Evolutionary conservation across 1,139 yeast genomes (phyloP).

Genomic region (Kluyveromyces sp.): DNA sequence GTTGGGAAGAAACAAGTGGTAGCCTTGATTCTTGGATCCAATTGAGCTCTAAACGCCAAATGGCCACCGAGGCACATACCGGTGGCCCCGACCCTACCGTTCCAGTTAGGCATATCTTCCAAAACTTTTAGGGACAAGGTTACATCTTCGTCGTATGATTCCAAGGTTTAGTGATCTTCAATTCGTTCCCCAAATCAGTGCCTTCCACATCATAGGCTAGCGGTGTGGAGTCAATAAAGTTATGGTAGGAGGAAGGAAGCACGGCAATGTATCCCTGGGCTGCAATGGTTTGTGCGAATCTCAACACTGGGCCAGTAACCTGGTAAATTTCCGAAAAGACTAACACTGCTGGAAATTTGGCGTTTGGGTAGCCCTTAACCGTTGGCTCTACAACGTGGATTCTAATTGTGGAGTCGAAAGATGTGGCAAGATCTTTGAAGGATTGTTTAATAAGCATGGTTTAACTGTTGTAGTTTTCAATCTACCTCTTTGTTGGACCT

Average conservation of each 20-base stretch:
- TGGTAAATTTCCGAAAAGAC: constrained; percentile 79
- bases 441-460: constrained; percentile 63
- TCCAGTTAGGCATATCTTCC: constrained; percentile 50
- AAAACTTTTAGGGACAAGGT: constrained; percentile 57
- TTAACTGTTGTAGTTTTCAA: neutral
- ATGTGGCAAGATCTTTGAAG: constrained; percentile 56
- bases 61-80: constrained; percentile 90
- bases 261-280: constrained; percentile 74
- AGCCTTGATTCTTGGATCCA: constrained; percentile 59
- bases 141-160: constrained; percentile 72
- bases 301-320: constrained; percentile 63
- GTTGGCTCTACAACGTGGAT: constrained; percentile 61
- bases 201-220: constrained; percentile 66
- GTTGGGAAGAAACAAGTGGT: constrained; percentile 76
- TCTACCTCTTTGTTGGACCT: no score
- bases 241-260: constrained; percentile 74
- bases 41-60: constrained; percentile 64
- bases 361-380: constrained; percentile 63
- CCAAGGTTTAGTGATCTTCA: constrained; percentile 58
- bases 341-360: constrained; percentile 72
- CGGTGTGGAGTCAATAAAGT: constrained; percentile 56
- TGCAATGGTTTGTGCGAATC: constrained; percentile 73
- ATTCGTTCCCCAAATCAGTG: constrained; percentile 65
- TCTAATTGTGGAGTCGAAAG: constrained; percentile 61
- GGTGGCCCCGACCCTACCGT: constrained; percentile 70